Percentiles rank a stretch among this genome's conserved stretches.
Evolutionary conservation across 163 green algal species (phyloP).

Genomic region (Coccomyxa subellipsoidea): DNA sequence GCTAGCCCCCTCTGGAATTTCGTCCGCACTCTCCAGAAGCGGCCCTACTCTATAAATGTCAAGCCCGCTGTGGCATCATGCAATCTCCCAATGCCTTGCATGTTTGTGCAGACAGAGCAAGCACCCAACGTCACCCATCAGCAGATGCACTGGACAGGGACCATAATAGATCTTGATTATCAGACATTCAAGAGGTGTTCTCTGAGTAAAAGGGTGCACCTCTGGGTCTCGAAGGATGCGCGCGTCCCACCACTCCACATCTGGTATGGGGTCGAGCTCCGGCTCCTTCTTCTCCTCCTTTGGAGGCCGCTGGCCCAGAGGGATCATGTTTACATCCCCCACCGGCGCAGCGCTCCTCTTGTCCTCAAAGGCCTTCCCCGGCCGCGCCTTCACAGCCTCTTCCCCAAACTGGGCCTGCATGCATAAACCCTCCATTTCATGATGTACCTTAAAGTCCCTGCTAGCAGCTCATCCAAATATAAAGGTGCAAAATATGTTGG

Average conservation of each 20-base stretch:
- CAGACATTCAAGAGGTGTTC: too few species aligned
- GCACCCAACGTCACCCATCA: too few species aligned
- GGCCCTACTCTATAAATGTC: too few species aligned
- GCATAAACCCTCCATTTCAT: background rate
- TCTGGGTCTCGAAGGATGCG: slow-evolving; percentile 42
- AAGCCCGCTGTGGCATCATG: too few species aligned
- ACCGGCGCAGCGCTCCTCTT: slow-evolving; percentile 10
- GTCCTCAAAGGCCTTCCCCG: slow-evolving; percentile 18
- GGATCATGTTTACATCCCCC: slow-evolving; percentile 53
- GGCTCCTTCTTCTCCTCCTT: slow-evolving; percentile 11
- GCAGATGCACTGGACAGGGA: too few species aligned
- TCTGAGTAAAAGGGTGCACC: background rate
- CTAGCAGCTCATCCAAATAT: background rate
- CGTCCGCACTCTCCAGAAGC: too few species aligned
- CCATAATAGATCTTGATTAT: too few species aligned
- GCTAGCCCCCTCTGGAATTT: too few species aligned
- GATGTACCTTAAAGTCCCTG: background rate
- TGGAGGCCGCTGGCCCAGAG: slow-evolving; percentile 39
- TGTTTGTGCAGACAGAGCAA: too few species aligned
- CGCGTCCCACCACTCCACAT: slow-evolving; percentile 83
- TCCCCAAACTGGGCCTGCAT: slow-evolving; percentile 43
- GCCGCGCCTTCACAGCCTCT: slow-evolving; percentile 23
- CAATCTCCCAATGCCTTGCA: too few species aligned
- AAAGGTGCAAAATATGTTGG: background rate
- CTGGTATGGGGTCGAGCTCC: slow-evolving; percentile 30